These are phyloP conservation scores for Acidomyces sp. DNA, from an alignment of 495 filamentous ascomycete genomes.

Conservation along the genomic window DNA sequence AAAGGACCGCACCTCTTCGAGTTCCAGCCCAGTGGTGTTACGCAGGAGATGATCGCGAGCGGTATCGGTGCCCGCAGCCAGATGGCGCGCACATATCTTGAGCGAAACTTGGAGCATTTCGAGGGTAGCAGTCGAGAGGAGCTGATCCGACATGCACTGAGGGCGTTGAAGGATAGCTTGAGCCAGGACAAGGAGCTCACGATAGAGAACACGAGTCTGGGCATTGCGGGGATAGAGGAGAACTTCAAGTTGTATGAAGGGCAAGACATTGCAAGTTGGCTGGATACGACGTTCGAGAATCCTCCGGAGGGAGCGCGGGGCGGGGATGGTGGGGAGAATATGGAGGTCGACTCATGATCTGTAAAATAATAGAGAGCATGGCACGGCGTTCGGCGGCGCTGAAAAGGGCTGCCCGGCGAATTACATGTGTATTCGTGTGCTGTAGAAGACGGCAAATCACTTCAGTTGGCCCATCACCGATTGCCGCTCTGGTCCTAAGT, in stretches of 20 bases:
- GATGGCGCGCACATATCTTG: conserved; percentile 93
- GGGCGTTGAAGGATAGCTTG: conserved; percentile 86
- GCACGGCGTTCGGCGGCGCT: conserved; percentile 8
- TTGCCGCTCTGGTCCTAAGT: too few relatives aligned
- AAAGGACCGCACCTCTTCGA: conserved; percentile 91
- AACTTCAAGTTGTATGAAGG: conserved; percentile 89
- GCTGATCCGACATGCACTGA: conserved; percentile 77
- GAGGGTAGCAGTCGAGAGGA: conserved; percentile 59
- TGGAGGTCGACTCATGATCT: conserved; percentile 72
- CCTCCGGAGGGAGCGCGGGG: conserved; percentile 50
- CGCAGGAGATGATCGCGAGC: conserved; percentile 89
- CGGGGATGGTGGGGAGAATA: conserved; percentile 38
- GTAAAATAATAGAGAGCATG: conserved; percentile 1
- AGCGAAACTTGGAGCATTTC: conserved; percentile 79
- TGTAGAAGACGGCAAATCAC: too few relatives aligned
- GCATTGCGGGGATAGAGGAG: conserved; percentile 46
- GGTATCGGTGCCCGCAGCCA: conserved; percentile 91
- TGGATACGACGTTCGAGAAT: conserved; percentile 54
- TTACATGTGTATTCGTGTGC: too few relatives aligned
- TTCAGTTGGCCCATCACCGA: too few relatives aligned
- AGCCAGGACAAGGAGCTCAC: conserved; percentile 95
- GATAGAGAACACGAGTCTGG: conserved; percentile 87
- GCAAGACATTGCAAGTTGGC: conserved; percentile 55
- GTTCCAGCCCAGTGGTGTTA: conserved; percentile 93
- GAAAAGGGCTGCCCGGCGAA: too few relatives aligned